These are phyloP conservation scores for Zarea fungicola DNA, from an alignment of 2,329 filamentous ascomycete species.

Conservation along the genomic window DNA sequence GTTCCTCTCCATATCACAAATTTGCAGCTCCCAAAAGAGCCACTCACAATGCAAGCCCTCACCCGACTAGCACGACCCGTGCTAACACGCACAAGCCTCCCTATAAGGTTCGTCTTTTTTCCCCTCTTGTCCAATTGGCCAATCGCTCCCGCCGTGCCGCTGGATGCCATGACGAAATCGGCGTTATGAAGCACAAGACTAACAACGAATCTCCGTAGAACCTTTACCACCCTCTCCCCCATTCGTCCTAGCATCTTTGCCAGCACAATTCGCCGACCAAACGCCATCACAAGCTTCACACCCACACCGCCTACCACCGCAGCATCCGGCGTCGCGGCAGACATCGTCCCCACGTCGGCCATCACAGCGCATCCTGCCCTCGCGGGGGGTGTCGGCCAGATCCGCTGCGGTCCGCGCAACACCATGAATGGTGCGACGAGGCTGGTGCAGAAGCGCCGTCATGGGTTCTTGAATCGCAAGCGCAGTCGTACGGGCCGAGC, in stretches of 20 bases:
- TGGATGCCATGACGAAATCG: no score
- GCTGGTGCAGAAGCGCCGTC: conserved; percentile 53
- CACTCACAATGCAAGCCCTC: conserved; percentile 10
- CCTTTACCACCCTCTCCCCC: conserved; percentile 44
- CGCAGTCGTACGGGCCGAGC: conserved; percentile 47
- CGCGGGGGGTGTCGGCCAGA: conserved; percentile 37
- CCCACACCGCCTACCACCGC: conserved; percentile 21
- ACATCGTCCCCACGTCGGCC: conserved; percentile 41
- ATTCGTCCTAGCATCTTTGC: conserved; percentile 42
- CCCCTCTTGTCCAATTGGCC: background rate
- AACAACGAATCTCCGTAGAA: no score
- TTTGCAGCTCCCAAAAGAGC: no score
- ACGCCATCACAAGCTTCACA: conserved; percentile 25
- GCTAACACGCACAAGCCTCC: conserved; percentile 1
- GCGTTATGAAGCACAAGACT: no score
- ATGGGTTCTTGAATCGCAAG: conserved; percentile 50
- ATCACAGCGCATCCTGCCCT: conserved; percentile 51
- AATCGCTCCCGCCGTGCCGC: background rate
- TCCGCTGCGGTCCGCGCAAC: conserved; percentile 54
- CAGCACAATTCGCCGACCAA: conserved; percentile 26
- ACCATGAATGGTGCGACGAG: conserved; percentile 52
- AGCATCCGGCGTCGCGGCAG: conserved; percentile 24
- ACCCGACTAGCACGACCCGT: conserved; percentile 6
- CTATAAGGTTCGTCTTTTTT: background rate
- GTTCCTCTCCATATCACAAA: background rate